Base-by-base conservation (phyloP, 139 green algal species). In the Chlorella sp. region DNA sequence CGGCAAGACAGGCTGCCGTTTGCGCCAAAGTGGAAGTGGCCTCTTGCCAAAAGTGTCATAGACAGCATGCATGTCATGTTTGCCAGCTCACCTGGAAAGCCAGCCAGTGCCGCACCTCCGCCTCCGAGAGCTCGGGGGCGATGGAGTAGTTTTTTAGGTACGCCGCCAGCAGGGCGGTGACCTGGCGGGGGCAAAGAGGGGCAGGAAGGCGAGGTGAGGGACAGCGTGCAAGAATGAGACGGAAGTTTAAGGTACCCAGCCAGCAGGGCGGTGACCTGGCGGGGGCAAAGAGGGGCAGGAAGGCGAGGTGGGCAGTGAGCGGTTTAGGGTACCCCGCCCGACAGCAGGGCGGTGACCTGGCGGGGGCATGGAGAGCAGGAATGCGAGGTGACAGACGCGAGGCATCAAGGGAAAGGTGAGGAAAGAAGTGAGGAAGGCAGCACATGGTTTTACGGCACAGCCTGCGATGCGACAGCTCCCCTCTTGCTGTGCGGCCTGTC, bases 51-150 rank as follows among this genome's bases (percentile, higher is more conserved):
- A 57, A 57, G 48, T n/a, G n/a, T n/a, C n/a, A n/a, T 57, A 57
- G 9, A 9, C 9, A 57, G 48, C 48, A 57, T 57, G 48, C 48
- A 57, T 57, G 48, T 9, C 48, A n/a, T 57, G 48, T 57, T 5
- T 57, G n/a, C n/a, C n/a, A n/a, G n/a, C 82, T 14, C 83, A 92
- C 66, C 37, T 91, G 80, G 15, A 85, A 88, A 85, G 95, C 78
- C 92, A 99, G 88, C 95, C 95, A 97, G 92, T 99, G 98, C 86
- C 87, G 85, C 73, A 99, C 95, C 83, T 99, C 98, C 39, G 96
- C 96, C 80, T 97, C 93, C 1, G 32, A 91, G 60, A 99, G 96
- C 24, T 93, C 71, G 57, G 96, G 96, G 5, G 94, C 94, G 14
- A 99, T 88, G 16, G 90, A 73, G 88, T 95, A 99, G 30, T 92